Evolutionary conservation across 768 basidiomycete species (phyloP), one percentile per base, ranked within the genome.

Genomic region (Rickenella mellea): DNA sequence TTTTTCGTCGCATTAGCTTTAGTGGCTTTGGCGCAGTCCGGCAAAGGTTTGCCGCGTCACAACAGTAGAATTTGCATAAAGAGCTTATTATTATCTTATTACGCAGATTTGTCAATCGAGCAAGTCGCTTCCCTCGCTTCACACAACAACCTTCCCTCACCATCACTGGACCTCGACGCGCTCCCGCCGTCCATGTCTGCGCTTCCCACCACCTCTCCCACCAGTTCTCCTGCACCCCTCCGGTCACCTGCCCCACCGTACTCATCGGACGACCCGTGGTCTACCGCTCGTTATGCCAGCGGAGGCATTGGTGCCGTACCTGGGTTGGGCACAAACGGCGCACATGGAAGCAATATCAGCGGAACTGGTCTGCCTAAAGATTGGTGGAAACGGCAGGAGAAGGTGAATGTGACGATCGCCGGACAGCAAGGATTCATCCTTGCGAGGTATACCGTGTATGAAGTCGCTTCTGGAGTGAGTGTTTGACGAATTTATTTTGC

Each of bases 381-480:
- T 30, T 97, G 91, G 85, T 94, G 89, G 89, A 86, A 78, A 62
- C 80, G 68, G 48, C 78, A 86, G 56, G 84, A 90, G 59, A 70
- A 56, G 2, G 77, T 86, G 15, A 66, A 71, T 40, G 76, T 96
- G 29, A 74, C 70, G 33, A 70, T 92, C 37, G 65, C 86, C 32
- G 91, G 91, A 24, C 89, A 87, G 51, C 90, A 93, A 58, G 92
- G 92, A 2, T 93, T 93, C 63, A 83, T 94, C 51, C 62, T 94
- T 51, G 90, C 86, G 52, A 75, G 93, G 42, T 84, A 87, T 55
- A 84, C 76, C 43, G 80, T 90, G 3, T 97, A 94, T 57, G 80
- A 85, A 54, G 68, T 97, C 22, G 62, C 71, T 9, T 78, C 86
- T 19, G 82, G 88, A 41, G 87, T 89, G 49, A 58, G 80, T 67